Base-by-base conservation (phyloP, 2,329 filamentous ascomycete species). In the Paraconiothyrium sp. region DNA sequence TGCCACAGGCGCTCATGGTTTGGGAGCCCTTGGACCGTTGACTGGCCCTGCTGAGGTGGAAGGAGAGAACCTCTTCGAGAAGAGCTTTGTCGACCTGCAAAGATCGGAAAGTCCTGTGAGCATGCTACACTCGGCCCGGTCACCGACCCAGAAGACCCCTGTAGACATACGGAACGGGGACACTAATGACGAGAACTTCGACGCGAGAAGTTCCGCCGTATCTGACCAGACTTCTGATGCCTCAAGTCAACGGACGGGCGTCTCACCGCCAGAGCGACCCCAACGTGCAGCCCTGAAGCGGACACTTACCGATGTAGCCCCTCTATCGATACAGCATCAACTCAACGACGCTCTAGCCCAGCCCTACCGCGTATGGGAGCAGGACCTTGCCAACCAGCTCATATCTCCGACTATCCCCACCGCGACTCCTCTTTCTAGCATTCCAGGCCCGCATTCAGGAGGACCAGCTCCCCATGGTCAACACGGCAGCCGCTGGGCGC, bases 261-360 rank as follows among this genome's bases (percentile, higher is more conserved):
- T 67, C 68, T 41, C 70, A 30, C 70, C 72, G 22, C 66, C 73
- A 8, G 63, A 60, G 27, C 70, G 69, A 13, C 72, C 72, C 4
- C 64, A 69, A 58, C 88, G 89, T 58, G 86, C 88, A 56, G 91
- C 86, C 63, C 80, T 97, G 65, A 96, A 94, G 80, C 88, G 94
- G 72, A 97, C 94, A 20, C 91, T 92, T 80, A 98, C 94, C 16
- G 94, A 98, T 77, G 88, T 92, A 24, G 87, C 88, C 56, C 87
- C 91, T 20, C 84, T 92, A 32, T 89, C 89, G 20, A 82, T 96
- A 66, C 92, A 96, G 78, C 90, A 91, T 71, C 94, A 90, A 79
- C 87, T 97, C 49, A 88, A 94, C 70, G 94, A 98, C 73, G 90
- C 90, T 54, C 84, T 97, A 78, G 89, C 93, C 27, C 90, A 94